A percentile compares a stretch with the other conserved stretches of the same genome.
Conservation (phyloP, 805 yeast genomes). For the Kodamaea leandrae region DNA sequence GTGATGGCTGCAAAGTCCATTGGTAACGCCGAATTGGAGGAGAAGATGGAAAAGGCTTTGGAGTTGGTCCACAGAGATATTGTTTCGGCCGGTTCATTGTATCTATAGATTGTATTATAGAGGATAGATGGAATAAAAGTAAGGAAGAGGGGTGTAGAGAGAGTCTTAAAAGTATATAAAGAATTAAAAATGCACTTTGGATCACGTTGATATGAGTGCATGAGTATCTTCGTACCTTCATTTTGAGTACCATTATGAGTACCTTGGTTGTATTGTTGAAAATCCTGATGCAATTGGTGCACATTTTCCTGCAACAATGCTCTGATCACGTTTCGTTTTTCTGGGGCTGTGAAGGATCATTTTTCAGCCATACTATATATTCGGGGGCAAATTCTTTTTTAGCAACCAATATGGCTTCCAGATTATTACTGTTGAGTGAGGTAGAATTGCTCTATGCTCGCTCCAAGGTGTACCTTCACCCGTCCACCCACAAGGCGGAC, state of each 20-base stretch:
- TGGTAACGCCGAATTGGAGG: constrained; percentile 83
- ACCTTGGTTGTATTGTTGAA: too few relatives aligned
- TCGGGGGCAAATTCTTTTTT: constrained; percentile 3
- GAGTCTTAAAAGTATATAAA: background rate
- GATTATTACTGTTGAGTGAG: constrained; percentile 23
- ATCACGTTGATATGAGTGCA: background rate
- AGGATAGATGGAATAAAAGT: background rate
- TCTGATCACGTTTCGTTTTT: too few relatives aligned
- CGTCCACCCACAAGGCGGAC: constrained; percentile 67
- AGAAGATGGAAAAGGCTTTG: constrained; percentile 82
- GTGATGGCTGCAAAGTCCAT: constrained; percentile 90
- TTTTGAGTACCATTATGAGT: too few relatives aligned
- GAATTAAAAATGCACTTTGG: background rate
- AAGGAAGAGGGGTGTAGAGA: background rate
- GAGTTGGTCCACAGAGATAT: constrained; percentile 92
- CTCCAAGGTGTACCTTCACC: constrained; percentile 81
- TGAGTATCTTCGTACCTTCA: too few relatives aligned
- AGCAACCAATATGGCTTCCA: background rate
- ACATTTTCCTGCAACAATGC: too few relatives aligned
- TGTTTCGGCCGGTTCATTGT: constrained; percentile 94
- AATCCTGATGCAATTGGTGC: too few relatives aligned
- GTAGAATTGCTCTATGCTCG: constrained; percentile 53
- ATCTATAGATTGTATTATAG: constrained; percentile 38
- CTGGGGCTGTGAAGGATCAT: too few relatives aligned
- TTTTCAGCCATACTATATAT: background rate